Evolutionary conservation across 257 asterid genomes (phyloP), one percentile per base, ranked within the genome.

Genomic region (Henckelia pumila): DNA sequence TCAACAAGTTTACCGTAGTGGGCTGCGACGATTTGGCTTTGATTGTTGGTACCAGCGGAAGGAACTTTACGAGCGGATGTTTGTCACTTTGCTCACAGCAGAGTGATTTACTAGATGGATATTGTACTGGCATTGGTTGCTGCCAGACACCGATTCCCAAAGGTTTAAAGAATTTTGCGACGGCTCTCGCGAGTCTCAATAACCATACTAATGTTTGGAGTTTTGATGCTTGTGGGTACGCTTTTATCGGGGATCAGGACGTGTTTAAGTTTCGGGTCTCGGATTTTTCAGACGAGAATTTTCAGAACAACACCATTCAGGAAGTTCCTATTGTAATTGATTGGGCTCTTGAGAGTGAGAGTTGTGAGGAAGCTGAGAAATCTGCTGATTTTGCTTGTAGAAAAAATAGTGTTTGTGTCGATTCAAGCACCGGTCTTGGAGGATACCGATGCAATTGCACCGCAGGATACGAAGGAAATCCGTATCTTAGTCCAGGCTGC

Each of bases 401-500:
- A 2, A 59, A 25, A 6, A 59, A 63, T 23, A 78, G 77, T 44
- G 2, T 1, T 0, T 78, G 83, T 56, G 61, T 62, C 59, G 83
- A 78, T 71, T 56, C 70, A 14, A 58, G 23, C 1, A 70, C 71
- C 4, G 68, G 55, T 7, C 66, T 60, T 57, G 80, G 80, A 5
- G 77, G 83, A n/a, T 75, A 78, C 7, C 30, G 80, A 1, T 78
- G 83, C 8, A 72, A 59, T 8, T 78, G 83, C 58, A 6, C 29
- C 0, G 56, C 64, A 1, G 83, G 83, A 3, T 78, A 71, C 10
- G 77, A 75, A 16, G 83, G 83, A 13, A 78, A 78, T 71, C 77
- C 83, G 3, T 75, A 78, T 59, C 29, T 75, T 0, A 40, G n/a
- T 16, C 70, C 80, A 1, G 83, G 83, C 23, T 78, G 83, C 59